Evolutionary conservation across 2,329 filamentous ascomycete species (phyloP).

Genomic region (Sclerotinia minor): DNA sequence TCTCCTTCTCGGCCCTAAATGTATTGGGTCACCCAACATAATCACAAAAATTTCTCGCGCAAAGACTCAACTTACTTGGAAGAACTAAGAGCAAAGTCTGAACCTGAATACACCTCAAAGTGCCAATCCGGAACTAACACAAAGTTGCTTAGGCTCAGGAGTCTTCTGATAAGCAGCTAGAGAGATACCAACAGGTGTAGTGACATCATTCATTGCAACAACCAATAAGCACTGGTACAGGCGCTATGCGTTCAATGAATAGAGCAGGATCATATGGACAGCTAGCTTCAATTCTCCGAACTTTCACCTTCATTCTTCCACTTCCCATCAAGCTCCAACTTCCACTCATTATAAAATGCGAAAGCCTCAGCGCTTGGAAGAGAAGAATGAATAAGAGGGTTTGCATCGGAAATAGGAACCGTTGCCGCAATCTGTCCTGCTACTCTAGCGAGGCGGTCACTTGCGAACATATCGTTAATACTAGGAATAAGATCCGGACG

Average conservation of each 20-base stretch:
- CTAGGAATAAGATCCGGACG: constrained; percentile 37
- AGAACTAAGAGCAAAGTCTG: constrained; percentile 41
- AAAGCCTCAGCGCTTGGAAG: constrained; percentile 43
- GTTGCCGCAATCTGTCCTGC: constrained; percentile 39
- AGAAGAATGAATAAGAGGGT: constrained; percentile 40
- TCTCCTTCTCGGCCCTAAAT: not conserved
- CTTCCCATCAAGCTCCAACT: constrained; percentile 4
- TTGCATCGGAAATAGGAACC: constrained; percentile 41
- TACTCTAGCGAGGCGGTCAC: constrained; percentile 41
- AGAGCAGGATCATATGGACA: too few relatives aligned
- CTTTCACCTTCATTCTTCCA: too few relatives aligned
- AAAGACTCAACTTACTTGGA: constrained; percentile 44
- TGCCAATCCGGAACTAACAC: too few relatives aligned
- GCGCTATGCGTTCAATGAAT: too few relatives aligned
- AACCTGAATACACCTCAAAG: too few relatives aligned
- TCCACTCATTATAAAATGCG: constrained; percentile 42
- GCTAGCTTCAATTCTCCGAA: too few relatives aligned
- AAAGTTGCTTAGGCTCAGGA: too few relatives aligned
- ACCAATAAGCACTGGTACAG: too few relatives aligned
- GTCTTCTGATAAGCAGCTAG: too few relatives aligned
- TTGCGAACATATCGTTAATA: constrained; percentile 29
- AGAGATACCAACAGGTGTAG: too few relatives aligned
- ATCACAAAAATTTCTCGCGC: constrained; percentile 26
- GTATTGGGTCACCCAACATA: not conserved
- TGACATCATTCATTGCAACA: too few relatives aligned